Evolutionary conservation across 495 filamentous ascomycete genomes (phyloP).

Genomic region (Aspergillus olivimuriae): DNA sequence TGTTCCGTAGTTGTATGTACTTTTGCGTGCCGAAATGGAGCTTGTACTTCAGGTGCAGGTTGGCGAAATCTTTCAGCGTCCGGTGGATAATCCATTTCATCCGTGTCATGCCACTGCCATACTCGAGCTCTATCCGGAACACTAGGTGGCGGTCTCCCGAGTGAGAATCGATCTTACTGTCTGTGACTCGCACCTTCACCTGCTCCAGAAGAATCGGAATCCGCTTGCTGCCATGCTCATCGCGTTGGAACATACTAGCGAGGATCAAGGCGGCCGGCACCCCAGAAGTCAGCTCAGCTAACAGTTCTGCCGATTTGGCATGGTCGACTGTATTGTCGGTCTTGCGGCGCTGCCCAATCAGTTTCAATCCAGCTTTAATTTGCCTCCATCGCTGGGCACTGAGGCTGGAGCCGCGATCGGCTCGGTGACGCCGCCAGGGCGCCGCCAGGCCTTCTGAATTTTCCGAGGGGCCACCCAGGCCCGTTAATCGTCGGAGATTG

Average conservation of each 20-base stretch:
- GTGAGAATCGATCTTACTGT: slow-evolving; percentile 60
- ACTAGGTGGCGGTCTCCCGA: slow-evolving; percentile 74
- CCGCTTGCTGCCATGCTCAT: slow-evolving; percentile 90
- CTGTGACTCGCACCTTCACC: slow-evolving; percentile 78
- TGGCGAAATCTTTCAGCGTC: slow-evolving; percentile 81
- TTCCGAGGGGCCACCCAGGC: slow-evolving; percentile 56
- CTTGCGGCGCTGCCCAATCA: slow-evolving; percentile 72
- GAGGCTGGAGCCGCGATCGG: slow-evolving; percentile 62
- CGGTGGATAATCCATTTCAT: slow-evolving; percentile 97
- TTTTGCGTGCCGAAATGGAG: slow-evolving; percentile 73
- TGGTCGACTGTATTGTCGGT: slow-evolving; percentile 81
- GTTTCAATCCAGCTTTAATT: slow-evolving; percentile 75
- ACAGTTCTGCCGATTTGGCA: slow-evolving; percentile 90
- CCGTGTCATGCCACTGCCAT: slow-evolving; percentile 87
- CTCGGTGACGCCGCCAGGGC: slow-evolving; percentile 47
- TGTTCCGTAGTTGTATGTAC: slow-evolving; percentile 57
- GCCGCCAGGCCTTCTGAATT: slow-evolving; percentile 40
- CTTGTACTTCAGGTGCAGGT: slow-evolving; percentile 90
- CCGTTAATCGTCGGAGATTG: slow-evolving; percentile 69
- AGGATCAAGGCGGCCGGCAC: slow-evolving; percentile 87
- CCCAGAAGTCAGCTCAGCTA: slow-evolving; percentile 89
- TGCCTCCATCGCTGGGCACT: slow-evolving; percentile 82
- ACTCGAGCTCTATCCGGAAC: slow-evolving; percentile 91
- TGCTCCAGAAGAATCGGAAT: slow-evolving; percentile 95
- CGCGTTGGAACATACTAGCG: slow-evolving; percentile 93